Base-by-base conservation (phyloP, 1,284 basidiomycete species). In the Xerocomus amazonicus region DNA sequence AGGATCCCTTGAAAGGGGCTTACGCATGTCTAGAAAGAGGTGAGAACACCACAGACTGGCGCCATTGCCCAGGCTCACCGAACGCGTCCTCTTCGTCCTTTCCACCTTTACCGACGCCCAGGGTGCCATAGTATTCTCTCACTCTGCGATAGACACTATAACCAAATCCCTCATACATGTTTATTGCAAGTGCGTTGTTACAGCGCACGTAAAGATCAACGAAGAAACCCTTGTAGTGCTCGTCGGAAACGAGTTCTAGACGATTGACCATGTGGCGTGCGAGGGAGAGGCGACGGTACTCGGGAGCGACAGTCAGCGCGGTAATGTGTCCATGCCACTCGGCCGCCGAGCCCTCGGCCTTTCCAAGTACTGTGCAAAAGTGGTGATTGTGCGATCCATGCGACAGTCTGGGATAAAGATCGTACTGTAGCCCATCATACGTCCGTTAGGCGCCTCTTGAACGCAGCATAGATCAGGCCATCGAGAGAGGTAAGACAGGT, bases 291-390 rank as follows among this genome's bases (percentile, higher is more conserved):
- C 90, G 84, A 34, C 93, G 87, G 68, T 92, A 96, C 62, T 92
- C 88, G 16, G 93, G 93, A 0, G 93, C 90, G 45, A 96, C 91
- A 2, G 92, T 91, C 47, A 96, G 77, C 0, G 92, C 92, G 1
- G 93, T 96, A 57, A 96, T 87, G 63, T 96, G 92, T 0, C 90
- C 91, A 59, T 93, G 91, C 81, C 87, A 91, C 61, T 93, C 91
- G 2, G 67, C 53, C 1, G 75, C 73, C 12, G 67, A 53, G 7
- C 92, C 92, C 68, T 94, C 92, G 1, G 89, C 89, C 64, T 93
- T 94, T 29, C 90, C 92, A 50, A 94, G 74, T 50, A 94, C 91
- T 93, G 45, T 26, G 37, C 17, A 43, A 44, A 36, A 34, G 42
- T 26, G 47, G 34, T n/a, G 51, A 41, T 36, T 43, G 47, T 51